Percentiles rank a stretch among this genome's conserved stretches.
Evolutionary conservation across 106 monocot genomes (phyloP).

Genomic region (Dendrobium officinale): DNA sequence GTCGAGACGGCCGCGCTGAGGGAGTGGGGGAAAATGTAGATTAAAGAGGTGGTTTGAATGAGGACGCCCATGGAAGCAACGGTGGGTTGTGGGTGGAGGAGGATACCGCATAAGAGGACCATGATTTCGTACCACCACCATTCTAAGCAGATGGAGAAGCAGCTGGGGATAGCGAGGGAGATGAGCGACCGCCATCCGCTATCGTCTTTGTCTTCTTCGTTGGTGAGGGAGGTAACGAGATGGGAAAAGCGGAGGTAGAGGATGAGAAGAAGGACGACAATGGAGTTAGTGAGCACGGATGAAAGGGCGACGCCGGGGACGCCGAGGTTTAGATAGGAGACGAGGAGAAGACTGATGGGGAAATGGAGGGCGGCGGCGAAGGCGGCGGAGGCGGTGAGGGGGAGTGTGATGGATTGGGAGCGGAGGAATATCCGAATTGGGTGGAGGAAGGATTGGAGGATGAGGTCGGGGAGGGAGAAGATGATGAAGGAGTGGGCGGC

Average conservation of each 20-base stretch:
- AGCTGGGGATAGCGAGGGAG: conserved; percentile 74
- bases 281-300: conserved; percentile 50
- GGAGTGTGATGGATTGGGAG: conserved; percentile 64
- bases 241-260: conserved; percentile 53
- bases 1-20: conserved; percentile 36
- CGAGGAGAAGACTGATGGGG: conserved; percentile 70
- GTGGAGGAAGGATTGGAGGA: conserved; percentile 66
- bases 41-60: conserved; percentile 42
- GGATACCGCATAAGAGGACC: conserved; percentile 69
- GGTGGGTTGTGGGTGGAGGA: conserved; percentile 45
- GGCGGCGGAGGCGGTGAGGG: conserved; percentile 54
- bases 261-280: conserved; percentile 43
- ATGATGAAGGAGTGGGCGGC: conserved; percentile 56
- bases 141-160: conserved; percentile 82
- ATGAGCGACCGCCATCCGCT: conserved; percentile 54
- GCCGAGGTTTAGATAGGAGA: conserved; percentile 47
- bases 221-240: conserved; percentile 26
- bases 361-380: conserved; percentile 47
- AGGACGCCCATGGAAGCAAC: conserved; percentile 58
- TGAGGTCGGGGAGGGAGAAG: conserved; percentile 59
- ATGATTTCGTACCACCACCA: conserved; percentile 99
- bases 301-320: conserved; percentile 65
- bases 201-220: conserved; percentile 15
- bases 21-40: conserved; percentile 48
- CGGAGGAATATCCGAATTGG: conserved; percentile 74